Evolutionary conservation across 2,329 filamentous ascomycete genomes (phyloP).

Genomic region (Tolypocladium ovalisporum): DNA sequence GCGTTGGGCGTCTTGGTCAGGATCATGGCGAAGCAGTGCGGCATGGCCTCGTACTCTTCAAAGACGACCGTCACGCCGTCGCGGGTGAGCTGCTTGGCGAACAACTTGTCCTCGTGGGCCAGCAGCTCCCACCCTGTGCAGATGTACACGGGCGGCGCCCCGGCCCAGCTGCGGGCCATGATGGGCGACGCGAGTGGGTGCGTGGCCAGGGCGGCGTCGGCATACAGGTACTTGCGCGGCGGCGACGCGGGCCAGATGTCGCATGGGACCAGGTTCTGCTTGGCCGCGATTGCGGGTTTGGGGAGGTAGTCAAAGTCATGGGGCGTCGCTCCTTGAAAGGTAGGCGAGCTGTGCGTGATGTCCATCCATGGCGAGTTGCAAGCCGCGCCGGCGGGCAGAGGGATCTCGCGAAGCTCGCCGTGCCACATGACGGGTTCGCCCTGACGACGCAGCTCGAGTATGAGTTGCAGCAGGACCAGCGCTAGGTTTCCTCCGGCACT

Average conservation of each 20-base stretch:
- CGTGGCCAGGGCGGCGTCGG: slow-evolving; percentile 38
- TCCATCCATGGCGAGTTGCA: slow-evolving; percentile 63
- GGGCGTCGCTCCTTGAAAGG: slow-evolving; percentile 15
- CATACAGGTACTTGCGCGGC: slow-evolving; percentile 42
- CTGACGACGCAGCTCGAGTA: slow-evolving; percentile 50
- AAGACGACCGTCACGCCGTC: slow-evolving; percentile 53
- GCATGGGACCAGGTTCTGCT: slow-evolving; percentile 29
- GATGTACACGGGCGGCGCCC: slow-evolving; percentile 55
- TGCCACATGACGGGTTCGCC: slow-evolving; percentile 45
- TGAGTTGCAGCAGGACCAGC: slow-evolving; percentile 54
- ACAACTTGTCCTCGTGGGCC: slow-evolving; percentile 52
- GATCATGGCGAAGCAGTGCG: slow-evolving; percentile 59
- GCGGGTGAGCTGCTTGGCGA: slow-evolving; percentile 42
- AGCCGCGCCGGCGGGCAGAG: slow-evolving; percentile 55
- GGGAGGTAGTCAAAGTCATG: slow-evolving; percentile 32
- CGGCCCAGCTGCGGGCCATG: slow-evolving; percentile 46
- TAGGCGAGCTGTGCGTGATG: slow-evolving; percentile 43
- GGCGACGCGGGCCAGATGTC: slow-evolving; percentile 45
- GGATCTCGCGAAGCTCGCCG: slow-evolving; percentile 44
- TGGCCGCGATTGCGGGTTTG: slow-evolving; percentile 29
- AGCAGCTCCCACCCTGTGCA: slow-evolving; percentile 62
- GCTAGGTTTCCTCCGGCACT: slow-evolving; percentile 65
- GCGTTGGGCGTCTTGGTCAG: slow-evolving; percentile 34
- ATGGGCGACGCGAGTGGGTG: slow-evolving; percentile 63
- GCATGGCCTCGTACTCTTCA: slow-evolving; percentile 72